A percentile compares a stretch with the other conserved stretches of the same genome.
These are phyloP conservation scores for Musa troglodytarum DNA, from an alignment of 176 grass and related monocot species.

Conservation along the genomic window DNA sequence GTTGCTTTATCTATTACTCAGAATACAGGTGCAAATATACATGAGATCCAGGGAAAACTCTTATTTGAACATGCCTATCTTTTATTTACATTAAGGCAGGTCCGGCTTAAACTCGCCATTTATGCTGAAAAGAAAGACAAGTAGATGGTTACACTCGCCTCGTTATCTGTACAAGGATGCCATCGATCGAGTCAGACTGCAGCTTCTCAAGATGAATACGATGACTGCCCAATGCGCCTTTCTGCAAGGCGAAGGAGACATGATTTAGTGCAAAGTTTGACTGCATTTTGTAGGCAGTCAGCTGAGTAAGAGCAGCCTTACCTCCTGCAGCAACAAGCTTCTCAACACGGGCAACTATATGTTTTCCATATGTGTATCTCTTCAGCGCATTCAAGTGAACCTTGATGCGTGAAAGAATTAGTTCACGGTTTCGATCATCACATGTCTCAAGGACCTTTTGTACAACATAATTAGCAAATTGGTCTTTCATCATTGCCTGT, in stretches of 20 bases:
- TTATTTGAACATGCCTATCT: slow-evolving; percentile 61
- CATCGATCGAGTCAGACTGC: slow-evolving; percentile 32
- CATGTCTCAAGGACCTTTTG: slow-evolving; percentile 97
- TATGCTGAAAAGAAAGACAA: slow-evolving; percentile 49
- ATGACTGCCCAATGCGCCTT: slow-evolving; percentile 40
- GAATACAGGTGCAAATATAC: slow-evolving; percentile 18
- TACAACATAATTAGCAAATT: slow-evolving; percentile 96
- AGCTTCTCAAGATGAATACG: slow-evolving; percentile 38
- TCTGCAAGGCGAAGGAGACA: slow-evolving; percentile 26
- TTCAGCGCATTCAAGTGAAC: slow-evolving; percentile 96
- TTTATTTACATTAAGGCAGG: slow-evolving; percentile 92
- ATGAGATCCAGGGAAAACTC: slow-evolving; percentile 34
- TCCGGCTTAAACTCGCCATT: slow-evolving; percentile 30
- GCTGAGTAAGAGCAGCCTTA: slow-evolving; percentile 2
- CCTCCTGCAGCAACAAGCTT: slow-evolving; percentile 91
- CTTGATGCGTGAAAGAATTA: slow-evolving; percentile 88
- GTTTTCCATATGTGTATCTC: slow-evolving; percentile 91
- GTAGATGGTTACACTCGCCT: slow-evolving; percentile 53
- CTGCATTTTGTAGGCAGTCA: background rate
- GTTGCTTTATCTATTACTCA: slow-evolving; percentile 4
- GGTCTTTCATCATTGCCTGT: slow-evolving; percentile 99
- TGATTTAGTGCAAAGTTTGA: background rate
- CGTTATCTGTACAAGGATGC: slow-evolving; percentile 76
- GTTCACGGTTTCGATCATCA: slow-evolving; percentile 78
- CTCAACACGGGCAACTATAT: slow-evolving; percentile 94